Conservation (phyloP, 306 rosid genomes). For the Rosa lucieae region DNA sequence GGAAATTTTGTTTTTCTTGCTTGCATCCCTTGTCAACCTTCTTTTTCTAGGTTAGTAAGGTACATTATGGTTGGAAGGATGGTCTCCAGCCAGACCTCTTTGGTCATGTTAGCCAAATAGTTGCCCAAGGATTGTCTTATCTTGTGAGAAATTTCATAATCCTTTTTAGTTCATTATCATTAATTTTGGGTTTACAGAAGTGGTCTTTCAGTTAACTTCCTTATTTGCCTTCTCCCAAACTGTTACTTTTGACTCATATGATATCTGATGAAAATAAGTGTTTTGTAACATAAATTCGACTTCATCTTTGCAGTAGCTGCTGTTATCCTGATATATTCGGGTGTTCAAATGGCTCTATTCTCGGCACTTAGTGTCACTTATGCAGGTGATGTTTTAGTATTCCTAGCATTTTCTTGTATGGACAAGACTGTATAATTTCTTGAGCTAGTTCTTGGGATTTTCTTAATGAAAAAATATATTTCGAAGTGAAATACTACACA, state of each 20-base stretch:
- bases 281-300: slow-evolving; percentile 17
- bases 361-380: slow-evolving; percentile 71
- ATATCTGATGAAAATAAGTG: background rate
- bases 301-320: slow-evolving; percentile 64
- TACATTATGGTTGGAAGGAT: background rate
- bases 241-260: background rate
- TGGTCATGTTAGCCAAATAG: background rate
- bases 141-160: background rate
- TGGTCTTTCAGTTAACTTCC: background rate
- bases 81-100: slow-evolving; percentile 3
- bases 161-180: background rate
- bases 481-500: background rate
- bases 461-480: background rate
- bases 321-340: slow-evolving; percentile 58
- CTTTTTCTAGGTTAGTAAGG: background rate
- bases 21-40: background rate
- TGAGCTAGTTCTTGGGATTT: background rate
- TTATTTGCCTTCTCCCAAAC: slow-evolving; percentile 4
- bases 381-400: slow-evolving; percentile 44
- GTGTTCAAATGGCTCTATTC: slow-evolving; percentile 87
- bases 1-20: background rate
- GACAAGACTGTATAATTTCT: background rate
- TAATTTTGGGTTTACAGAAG: background rate
- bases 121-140: background rate
- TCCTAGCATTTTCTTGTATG: background rate